phyloP scores from a whole-genome alignment of 257 asterid species.

The Henckelia pumila region DNA sequence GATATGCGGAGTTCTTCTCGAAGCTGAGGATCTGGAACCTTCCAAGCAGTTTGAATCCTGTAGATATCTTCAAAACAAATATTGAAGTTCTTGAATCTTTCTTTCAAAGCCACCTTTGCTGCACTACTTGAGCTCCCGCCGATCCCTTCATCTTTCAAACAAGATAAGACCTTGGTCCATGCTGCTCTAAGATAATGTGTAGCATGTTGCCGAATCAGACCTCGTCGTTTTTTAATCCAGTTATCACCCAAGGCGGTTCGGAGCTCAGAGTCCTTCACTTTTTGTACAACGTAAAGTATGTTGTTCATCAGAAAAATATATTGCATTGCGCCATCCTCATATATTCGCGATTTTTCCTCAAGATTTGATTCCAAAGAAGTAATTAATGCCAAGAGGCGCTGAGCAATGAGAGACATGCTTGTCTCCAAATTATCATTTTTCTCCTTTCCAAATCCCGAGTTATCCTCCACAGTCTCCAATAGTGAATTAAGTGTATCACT shows the following conservation, averaged over 20 bases:
- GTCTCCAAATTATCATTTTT: slow-evolving; percentile 40
- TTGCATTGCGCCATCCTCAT: slow-evolving; percentile 81
- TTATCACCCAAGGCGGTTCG: slow-evolving; percentile 77
- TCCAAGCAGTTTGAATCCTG: slow-evolving; percentile 90
- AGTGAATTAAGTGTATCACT: slow-evolving; percentile 65
- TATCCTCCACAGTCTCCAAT: slow-evolving; percentile 48
- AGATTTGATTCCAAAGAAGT: slow-evolving; percentile 79
- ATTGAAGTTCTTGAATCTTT: slow-evolving; percentile 86
- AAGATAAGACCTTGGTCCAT: slow-evolving; percentile 76
- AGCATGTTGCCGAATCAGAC: slow-evolving; percentile 78
- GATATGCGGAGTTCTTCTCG: slow-evolving; percentile 96
- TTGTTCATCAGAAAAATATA: slow-evolving; percentile 89
- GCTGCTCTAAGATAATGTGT: slow-evolving; percentile 89
- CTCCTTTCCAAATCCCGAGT: slow-evolving; percentile 27
- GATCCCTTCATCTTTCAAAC: slow-evolving; percentile 85
- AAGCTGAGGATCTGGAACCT: slow-evolving; percentile 90
- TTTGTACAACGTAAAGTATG: slow-evolving; percentile 81
- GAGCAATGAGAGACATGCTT: slow-evolving; percentile 51
- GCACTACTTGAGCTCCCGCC: slow-evolving; percentile 79
- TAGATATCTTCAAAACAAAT: slow-evolving; percentile 88
- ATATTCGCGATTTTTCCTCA: slow-evolving; percentile 80
- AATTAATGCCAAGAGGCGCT: slow-evolving; percentile 56
- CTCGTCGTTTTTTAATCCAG: slow-evolving; percentile 76
- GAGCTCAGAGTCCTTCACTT: slow-evolving; percentile 87
- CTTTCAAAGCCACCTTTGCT: slow-evolving; percentile 79